A percentile compares a stretch with the other conserved stretches of the same genome.
phyloP scores from a whole-genome alignment of 2,329 filamentous ascomycete genomes.

The Dothideomycetidae sp. region DNA sequence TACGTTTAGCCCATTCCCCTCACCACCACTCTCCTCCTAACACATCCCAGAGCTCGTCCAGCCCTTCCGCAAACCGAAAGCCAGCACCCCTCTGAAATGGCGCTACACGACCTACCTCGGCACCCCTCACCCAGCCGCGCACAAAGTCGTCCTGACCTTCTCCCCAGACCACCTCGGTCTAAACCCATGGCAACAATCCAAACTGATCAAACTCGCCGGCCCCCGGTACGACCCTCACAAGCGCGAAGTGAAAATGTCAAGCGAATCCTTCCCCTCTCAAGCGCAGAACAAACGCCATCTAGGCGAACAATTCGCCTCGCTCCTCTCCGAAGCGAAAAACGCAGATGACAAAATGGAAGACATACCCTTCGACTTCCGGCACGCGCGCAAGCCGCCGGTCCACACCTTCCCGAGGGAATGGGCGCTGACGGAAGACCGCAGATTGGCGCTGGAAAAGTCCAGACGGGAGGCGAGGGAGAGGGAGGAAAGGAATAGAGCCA shows the following conservation, averaged over 20 bases:
- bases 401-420: constrained; percentile 68
- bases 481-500: constrained; percentile 41
- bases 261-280: constrained; percentile 67
- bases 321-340: constrained; percentile 64
- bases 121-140: constrained; percentile 77
- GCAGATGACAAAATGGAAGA: constrained; percentile 71
- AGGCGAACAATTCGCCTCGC: constrained; percentile 56
- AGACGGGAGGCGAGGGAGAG: constrained; percentile 38
- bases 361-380: constrained; percentile 75
- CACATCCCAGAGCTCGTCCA: constrained; percentile 56
- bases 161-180: constrained; percentile 57
- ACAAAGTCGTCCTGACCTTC: constrained; percentile 92
- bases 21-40: not conserved
- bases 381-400: constrained; percentile 56
- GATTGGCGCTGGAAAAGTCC: constrained; percentile 47
- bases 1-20: constrained; percentile 28
- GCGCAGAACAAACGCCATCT: constrained; percentile 97
- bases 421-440: constrained; percentile 60
- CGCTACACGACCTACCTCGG: constrained; percentile 95
- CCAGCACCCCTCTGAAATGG: constrained; percentile 67
- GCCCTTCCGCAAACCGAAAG: constrained; percentile 59
- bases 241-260: constrained; percentile 74
- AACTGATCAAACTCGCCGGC: constrained; percentile 78
- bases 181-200: constrained; percentile 52
- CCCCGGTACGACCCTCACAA: constrained; percentile 75